Base-by-base conservation (phyloP, 805 yeast species). In the Vanderwaltozyma tropicalis region DNA sequence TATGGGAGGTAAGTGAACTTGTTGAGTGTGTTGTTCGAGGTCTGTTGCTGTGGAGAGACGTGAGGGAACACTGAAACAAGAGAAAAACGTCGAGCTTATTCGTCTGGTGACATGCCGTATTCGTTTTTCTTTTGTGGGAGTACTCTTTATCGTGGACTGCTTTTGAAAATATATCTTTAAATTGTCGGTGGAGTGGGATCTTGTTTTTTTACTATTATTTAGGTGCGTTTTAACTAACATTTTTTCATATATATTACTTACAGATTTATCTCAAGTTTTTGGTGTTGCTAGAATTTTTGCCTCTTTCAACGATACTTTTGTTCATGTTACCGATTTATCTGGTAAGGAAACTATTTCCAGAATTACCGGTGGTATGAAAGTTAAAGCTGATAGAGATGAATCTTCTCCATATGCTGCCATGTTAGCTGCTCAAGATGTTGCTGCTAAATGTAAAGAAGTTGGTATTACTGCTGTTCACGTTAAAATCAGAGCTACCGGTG, bases 301-400 rank as follows among this genome's bases (percentile, higher is more conserved):
- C 65, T 94, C 98, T 54, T 87, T 88, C 80, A 92, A 92, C 83
- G 99, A 92, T 78, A 92, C 99, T 54, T 92, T 92, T 75, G 99
- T 92, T 62, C 99, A 92, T 72, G 92, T 92, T 62, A 92, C 99
- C 63, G 99, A 92, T 78, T 76, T 88, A 61, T 85, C 97, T 63
- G 99, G 98, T 74, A 92, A 89, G 74, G 99, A 94, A 77, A 92
- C 99, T 75, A 89, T 92, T 67, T 80, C 95, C 77, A 87, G 97
- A 77, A 96, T 92, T 62, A 92, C 98, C 66, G 99, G 99, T 80
- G 99, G 98, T 75, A 92, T 92, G 98, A 92, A 92, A 80, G 99
- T 92, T 72, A 92, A 92, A 81, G 98, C 98, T 64, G 99, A 92
- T 78, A 86, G 97, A 78, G 99, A 94, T 71, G 98, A 92, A 80